Percentiles rank a stretch among this genome's conserved stretches.
These are phyloP conservation scores for Cryptosporidium andersoni DNA, from an alignment of 169 alveolate genomes.

Conservation along the genomic window DNA sequence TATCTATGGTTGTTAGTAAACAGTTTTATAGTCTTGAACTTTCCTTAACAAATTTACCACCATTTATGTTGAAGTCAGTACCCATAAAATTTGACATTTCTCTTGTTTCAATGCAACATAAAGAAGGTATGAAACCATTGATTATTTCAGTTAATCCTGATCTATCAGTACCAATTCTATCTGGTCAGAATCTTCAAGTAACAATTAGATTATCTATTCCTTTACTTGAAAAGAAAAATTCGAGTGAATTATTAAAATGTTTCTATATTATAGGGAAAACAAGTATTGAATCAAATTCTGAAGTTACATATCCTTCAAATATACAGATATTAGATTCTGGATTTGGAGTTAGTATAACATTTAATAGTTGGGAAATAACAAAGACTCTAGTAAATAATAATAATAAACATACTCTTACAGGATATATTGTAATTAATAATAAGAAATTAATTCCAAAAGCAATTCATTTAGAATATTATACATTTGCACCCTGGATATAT, in stretches of 20 bases:
- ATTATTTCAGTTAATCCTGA: slow-evolving; percentile 75
- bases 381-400: slow-evolving; percentile 4
- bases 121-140: slow-evolving; percentile 29
- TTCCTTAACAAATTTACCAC: slow-evolving; percentile 30
- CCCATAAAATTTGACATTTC: slow-evolving; percentile 38
- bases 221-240: slow-evolving; percentile 11
- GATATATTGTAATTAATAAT: slow-evolving; percentile 47
- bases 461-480: background rate
- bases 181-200: slow-evolving; percentile 73
- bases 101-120: slow-evolving; percentile 28
- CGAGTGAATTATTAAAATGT: background rate
- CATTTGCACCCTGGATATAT: slow-evolving; percentile 48
- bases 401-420: slow-evolving; percentile 23
- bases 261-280: slow-evolving; percentile 20
- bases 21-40: slow-evolving; percentile 23
- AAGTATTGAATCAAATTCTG: background rate
- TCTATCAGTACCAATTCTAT: slow-evolving; percentile 74
- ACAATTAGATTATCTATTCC: slow-evolving; percentile 41
- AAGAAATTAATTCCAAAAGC: slow-evolving; percentile 3
- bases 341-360: slow-evolving; percentile 10
- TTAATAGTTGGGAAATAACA: slow-evolving; percentile 10
- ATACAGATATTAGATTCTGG: slow-evolving; percentile 54
- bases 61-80: slow-evolving; percentile 7
- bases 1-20: slow-evolving; percentile 7
- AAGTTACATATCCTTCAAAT: slow-evolving; percentile 11